Conservation (phyloP, 164 flowering plant genomes). For the Kalanchoe fedtschenkoi region DNA sequence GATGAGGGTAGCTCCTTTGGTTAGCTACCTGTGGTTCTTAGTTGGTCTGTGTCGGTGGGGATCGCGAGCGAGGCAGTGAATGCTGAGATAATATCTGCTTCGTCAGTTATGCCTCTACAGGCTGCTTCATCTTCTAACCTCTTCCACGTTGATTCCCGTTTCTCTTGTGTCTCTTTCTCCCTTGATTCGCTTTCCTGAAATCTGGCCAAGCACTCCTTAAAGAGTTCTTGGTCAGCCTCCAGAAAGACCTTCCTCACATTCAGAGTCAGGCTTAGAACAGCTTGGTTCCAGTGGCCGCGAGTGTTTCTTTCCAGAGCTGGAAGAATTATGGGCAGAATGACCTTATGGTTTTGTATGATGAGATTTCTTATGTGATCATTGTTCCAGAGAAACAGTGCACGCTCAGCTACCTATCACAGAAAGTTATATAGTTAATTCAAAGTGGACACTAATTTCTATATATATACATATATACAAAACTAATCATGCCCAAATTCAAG, state of each 20-base stretch:
- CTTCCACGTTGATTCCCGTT: constrained; percentile 56
- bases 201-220: constrained; percentile 49
- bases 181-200: constrained; percentile 55
- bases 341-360: constrained; percentile 50
- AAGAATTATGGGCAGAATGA: constrained; percentile 61
- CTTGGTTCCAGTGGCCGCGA: constrained; percentile 72
- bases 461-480: background rate
- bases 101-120: constrained; percentile 43
- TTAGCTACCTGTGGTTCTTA: constrained; percentile 33
- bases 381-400: constrained; percentile 78
- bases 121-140: constrained; percentile 71
- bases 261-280: constrained; percentile 67
- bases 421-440: background rate
- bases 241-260: constrained; percentile 69
- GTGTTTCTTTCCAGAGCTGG: constrained; percentile 71
- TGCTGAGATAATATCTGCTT: constrained; percentile 49
- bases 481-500: background rate
- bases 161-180: constrained; percentile 35
- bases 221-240: constrained; percentile 53
- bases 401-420: constrained; percentile 60
- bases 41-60: constrained; percentile 22
- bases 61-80: constrained; percentile 36
- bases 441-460: background rate
- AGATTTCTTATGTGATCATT: constrained; percentile 69
- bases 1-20: background rate